Evolutionary conservation across 2,329 filamentous ascomycete species (phyloP), one percentile per base, ranked within the genome.

Genomic region (Cladosporium phlei): DNA sequence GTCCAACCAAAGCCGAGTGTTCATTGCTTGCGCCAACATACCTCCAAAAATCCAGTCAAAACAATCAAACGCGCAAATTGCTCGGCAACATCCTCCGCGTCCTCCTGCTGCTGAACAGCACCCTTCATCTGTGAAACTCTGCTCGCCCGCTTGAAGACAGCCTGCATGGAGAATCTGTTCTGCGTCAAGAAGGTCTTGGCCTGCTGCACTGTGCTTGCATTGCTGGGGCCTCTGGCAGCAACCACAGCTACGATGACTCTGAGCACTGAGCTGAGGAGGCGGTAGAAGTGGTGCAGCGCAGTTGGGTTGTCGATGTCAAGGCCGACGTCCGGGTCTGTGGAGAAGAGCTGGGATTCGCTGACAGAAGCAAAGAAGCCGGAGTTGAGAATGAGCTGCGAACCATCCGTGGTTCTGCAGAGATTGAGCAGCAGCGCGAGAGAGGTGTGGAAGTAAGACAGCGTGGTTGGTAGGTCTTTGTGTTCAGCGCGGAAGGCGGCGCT

Each of bases 261-360:
- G 28, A 93, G 76, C 7, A 95, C 78, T 46, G 85, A 81, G 28
- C 88, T 80, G 12, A 98, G 80, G 5, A 98, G 76, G 38, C 82
- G 78, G 67, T 95, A 97, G 69, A 94, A 94, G 60, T 83, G 84
- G 53, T 82, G 79, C 16, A 95, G 75, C 3, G 88, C 85, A 48
- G 77, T 74, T 3, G 79, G 72, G 56, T 88, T 83, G 46, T 82
- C 76, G 46, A 83, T 78, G 55, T 87, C 80, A 48, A 90, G 81
- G 50, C 94, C 89, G 46, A 98, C 81, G 65, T 98, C 93, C 1
- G 93, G 93, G 64, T 98, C 93, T 10, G 86, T 86, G 7, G 82
- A 75, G 65, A 97, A 98, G 17, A 97, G 76, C n/a, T 82, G 80
- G 1, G 89, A 95, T 47, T 85, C 79, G 52, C 86, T 85, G 21